phyloP scores from a whole-genome alignment of 441 rosid species.

The Isatis lusitanica region DNA sequence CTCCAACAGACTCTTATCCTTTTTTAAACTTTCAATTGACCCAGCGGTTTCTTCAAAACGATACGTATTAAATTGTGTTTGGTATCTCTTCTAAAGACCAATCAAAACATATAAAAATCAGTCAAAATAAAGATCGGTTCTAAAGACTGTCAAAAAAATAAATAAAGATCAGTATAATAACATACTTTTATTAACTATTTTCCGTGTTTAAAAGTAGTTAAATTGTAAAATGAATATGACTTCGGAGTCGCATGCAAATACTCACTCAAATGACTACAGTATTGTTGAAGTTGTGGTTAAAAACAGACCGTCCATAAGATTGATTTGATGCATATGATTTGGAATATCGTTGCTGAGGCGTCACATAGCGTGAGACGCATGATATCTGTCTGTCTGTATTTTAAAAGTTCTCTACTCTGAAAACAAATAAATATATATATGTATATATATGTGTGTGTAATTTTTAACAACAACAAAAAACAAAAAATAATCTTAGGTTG shows the following conservation, averaged over 20 bases:
- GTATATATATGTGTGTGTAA: too few relatives aligned
- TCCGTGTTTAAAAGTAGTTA: background rate
- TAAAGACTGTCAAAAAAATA: too few relatives aligned
- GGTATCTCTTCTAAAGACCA: background rate
- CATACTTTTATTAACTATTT: background rate
- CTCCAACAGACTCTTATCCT: background rate
- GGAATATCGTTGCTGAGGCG: background rate
- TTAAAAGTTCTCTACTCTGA: background rate
- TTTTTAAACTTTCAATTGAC: background rate
- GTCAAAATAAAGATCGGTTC: too few relatives aligned
- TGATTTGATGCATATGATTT: background rate
- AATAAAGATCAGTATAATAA: background rate
- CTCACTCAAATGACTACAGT: background rate
- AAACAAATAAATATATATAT: background rate
- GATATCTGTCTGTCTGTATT: background rate
- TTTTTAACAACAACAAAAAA: background rate
- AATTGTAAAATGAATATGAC: background rate
- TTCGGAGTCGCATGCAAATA: background rate
- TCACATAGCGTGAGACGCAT: background rate
- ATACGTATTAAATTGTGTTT: background rate
- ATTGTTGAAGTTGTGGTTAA: background rate
- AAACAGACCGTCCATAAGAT: background rate
- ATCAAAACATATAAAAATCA: background rate
- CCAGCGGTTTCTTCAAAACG: conserved; percentile 1
- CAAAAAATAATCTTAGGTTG: too few relatives aligned